Conservation (phyloP, 192 early-diverging fungal species). For the Podila epicladia region DNA sequence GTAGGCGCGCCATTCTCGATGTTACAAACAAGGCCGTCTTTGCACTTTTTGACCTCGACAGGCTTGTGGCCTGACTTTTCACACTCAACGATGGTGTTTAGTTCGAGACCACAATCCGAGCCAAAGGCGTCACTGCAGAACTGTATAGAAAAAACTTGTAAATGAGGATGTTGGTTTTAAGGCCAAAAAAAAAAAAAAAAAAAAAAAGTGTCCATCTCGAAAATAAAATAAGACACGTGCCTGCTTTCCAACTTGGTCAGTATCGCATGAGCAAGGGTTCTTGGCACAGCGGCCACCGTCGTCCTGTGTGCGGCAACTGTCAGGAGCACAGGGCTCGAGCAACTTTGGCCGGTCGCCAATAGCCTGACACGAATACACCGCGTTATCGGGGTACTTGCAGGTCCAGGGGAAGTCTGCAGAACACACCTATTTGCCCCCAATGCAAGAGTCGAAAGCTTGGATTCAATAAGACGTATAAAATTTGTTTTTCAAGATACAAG, state of each 20-base stretch:
- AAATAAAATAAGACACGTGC: no score
- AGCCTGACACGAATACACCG: neutral
- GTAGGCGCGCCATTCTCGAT: neutral
- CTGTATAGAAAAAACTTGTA: no score
- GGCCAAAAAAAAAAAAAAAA: no score
- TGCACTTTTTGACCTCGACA: neutral
- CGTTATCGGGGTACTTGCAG: neutral
- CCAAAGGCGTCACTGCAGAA: constrained; percentile 1
- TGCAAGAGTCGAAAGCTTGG: no score
- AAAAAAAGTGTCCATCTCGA: no score
- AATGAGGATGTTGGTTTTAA: no score
- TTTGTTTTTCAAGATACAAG: no score
- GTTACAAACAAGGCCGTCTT: neutral
- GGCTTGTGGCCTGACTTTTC: neutral
- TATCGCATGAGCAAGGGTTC: neutral
- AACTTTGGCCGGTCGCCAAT: neutral
- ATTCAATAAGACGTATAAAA: no score
- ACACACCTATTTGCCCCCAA: neutral
- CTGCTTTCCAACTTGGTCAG: neutral
- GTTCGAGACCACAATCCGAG: neutral
- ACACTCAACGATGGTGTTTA: neutral
- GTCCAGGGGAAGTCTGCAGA: neutral
- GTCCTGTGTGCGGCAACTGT: neutral
- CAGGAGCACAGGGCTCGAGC: neutral
- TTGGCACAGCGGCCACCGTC: constrained; percentile 3